Evolutionary conservation across 2,329 filamentous ascomycete genomes (phyloP), one percentile per base, ranked within the genome.

Genomic region (Fusarium continuum): DNA sequence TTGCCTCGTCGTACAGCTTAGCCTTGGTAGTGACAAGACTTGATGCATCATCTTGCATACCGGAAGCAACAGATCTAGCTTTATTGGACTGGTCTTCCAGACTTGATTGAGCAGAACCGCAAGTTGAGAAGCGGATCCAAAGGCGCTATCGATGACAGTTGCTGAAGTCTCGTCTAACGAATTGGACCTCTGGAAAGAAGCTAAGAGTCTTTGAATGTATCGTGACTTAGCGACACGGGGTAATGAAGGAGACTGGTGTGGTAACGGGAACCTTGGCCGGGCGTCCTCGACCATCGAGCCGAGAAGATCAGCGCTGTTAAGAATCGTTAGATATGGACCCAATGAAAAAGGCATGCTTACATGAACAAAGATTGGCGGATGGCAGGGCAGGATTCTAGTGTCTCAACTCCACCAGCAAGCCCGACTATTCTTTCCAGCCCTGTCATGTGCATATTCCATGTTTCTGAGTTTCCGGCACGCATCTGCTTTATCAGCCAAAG

Each of bases 401-500:
- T 19, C 8, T 56, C 35, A 8, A 67, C 14, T 6, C 65, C 65
- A 4, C 63, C 65, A 14, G 29, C 16, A 11, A 59, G 43, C 8
- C 50, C 10, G 4, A 68, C 29, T 7, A 69, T 34, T 3, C n/a
- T 52, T 22, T 61, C 43, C 1, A 69, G 40, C 0, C 67, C 67
- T 4, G 32, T 16, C 54, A 69, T 65, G 1, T 69, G 65, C 41
- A 67, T 65, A 19, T 5, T 25, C 63, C 65, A 69, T 4, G 52
- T 50, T 2, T 55, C 35, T 0, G 34, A 36, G 11, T 69, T 69
- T 4, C 61, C 31, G 7, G 40, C 26, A 6, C 60, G 53, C 59
- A 68, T 39, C 66, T 69, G 3, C 0, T 4, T 3, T 10, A 6
- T 67, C 23, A 68, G 53, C 8, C 22, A 9, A 4, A 3, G 6